Evolutionary conservation across 345 rosid species (phyloP).

Genomic region (Linum lewisii): DNA sequence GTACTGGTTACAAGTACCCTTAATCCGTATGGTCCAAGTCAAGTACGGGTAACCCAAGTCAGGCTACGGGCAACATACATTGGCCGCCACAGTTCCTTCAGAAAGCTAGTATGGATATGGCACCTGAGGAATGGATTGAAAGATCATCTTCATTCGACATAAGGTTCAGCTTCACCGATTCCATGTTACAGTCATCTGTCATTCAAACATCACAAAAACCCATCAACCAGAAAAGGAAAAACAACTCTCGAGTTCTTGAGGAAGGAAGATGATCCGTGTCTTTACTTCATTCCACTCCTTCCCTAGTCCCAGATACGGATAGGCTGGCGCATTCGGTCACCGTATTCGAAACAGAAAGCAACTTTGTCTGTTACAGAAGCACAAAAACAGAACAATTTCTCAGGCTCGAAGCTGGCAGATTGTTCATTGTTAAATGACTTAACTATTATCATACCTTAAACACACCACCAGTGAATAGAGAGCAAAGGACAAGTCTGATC

Average conservation of each 20-base stretch:
- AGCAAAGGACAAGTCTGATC: slow-evolving; percentile 63
- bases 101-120: slow-evolving; percentile 13
- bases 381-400: not conserved
- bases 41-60: too few species aligned
- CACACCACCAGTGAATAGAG: slow-evolving; percentile 10
- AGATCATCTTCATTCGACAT: not conserved
- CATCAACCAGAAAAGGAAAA: not conserved
- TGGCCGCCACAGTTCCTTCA: slow-evolving; percentile 19
- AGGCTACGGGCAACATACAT: too few species aligned
- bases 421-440: too few species aligned
- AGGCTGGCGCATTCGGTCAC: not conserved
- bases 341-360: not conserved
- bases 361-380: not conserved
- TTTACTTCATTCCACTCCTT: not conserved
- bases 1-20: too few species aligned
- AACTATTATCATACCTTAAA: too few species aligned
- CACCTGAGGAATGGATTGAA: not conserved
- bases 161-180: not conserved
- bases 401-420: too few species aligned
- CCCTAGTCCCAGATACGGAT: not conserved
- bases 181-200: not conserved
- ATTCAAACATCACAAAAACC: not conserved
- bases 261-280: not conserved
- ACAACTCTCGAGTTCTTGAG: not conserved
- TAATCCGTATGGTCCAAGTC: too few species aligned